Conservation (phyloP, 1,284 basidiomycete species). For the Trametes sp. region DNA sequence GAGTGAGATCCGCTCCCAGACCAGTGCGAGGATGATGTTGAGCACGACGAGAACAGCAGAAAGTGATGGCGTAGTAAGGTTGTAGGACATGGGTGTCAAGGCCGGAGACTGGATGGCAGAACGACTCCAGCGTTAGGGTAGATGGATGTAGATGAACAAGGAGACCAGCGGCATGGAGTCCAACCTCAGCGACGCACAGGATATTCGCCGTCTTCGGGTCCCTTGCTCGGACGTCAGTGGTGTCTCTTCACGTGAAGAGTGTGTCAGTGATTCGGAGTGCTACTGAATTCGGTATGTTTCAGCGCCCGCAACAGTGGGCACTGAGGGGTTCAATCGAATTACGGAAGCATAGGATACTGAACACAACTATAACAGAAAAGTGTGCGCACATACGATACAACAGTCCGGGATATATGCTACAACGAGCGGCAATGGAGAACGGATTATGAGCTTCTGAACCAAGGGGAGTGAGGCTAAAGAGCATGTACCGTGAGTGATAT, state of each 20-base stretch:
- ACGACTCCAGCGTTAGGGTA: background rate
- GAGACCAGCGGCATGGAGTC: background rate
- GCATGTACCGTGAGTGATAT: background rate
- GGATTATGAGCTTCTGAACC: constrained; percentile 11
- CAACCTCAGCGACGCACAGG: background rate
- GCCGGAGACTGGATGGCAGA: background rate
- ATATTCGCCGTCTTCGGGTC: constrained; percentile 5
- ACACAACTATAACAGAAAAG: background rate
- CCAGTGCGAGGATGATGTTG: constrained; percentile 4
- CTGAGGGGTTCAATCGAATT: too few species aligned
- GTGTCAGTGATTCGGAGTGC: too few species aligned
- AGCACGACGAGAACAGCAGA: constrained; percentile 11
- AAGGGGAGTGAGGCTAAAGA: constrained; percentile 16
- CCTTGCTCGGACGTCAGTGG: background rate
- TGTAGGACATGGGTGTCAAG: background rate
- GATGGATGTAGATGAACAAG: background rate
- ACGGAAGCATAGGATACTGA: too few species aligned
- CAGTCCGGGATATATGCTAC: background rate
- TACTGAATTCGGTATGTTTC: too few species aligned
- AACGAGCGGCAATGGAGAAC: background rate
- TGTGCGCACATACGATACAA: constrained; percentile 7
- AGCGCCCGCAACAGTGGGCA: too few species aligned
- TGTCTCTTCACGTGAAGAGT: constrained; percentile 14
- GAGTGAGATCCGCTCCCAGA: constrained; percentile 6
- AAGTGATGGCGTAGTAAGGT: background rate